Conservation (phyloP, 164 flowering plant genomes). For the Paratinospora sagittata region DNA sequence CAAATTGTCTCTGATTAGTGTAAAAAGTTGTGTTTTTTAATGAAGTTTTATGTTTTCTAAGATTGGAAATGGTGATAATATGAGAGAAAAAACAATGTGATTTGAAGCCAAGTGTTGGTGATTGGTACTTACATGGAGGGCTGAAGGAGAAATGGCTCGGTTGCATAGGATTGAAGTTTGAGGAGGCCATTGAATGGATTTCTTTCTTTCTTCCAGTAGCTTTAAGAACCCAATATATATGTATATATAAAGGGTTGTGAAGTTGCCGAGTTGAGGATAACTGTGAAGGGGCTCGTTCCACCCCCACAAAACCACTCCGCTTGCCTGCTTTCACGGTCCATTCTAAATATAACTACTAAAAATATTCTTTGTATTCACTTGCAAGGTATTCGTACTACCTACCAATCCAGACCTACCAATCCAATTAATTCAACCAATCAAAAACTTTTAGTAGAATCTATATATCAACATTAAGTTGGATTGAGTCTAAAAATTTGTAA, state of each 20-base stretch:
- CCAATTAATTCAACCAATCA: no score
- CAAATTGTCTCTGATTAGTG: constrained; percentile 14
- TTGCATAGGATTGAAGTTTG: constrained; percentile 36
- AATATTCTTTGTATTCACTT: no score
- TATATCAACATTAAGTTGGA: no score
- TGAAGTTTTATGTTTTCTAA: constrained; percentile 14
- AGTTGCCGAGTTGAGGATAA: background rate
- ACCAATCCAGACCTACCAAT: no score
- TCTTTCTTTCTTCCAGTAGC: background rate
- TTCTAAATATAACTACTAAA: no score
- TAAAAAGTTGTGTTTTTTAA: constrained; percentile 2
- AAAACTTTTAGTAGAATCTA: no score
- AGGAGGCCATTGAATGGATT: constrained; percentile 32
- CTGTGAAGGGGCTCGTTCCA: background rate
- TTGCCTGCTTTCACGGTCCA: no score
- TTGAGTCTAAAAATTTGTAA: no score
- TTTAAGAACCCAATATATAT: background rate
- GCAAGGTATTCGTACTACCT: no score
- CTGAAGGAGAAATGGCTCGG: constrained; percentile 27
- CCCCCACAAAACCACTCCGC: no score
- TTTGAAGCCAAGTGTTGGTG: constrained; percentile 16
- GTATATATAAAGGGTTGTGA: background rate
- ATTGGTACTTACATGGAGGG: constrained; percentile 45
- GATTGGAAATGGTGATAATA: constrained; percentile 16
- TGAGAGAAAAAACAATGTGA: constrained; percentile 19